Conservation (phyloP, 306 rosid genomes). For the Oxytropis ochrocephala region DNA sequence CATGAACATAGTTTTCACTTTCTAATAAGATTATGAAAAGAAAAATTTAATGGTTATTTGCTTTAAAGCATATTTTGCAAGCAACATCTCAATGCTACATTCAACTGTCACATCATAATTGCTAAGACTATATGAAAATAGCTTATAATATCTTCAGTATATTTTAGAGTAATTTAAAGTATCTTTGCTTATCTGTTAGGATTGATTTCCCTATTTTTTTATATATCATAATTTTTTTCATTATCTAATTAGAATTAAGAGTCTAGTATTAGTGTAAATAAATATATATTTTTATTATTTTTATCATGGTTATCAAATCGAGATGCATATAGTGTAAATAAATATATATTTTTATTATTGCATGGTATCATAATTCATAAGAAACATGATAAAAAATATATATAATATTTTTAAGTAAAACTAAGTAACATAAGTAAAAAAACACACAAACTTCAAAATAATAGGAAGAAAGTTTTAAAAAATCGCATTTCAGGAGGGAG, state of each 20-base stretch:
- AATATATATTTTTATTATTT: not conserved
- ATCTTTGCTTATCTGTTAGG: not conserved
- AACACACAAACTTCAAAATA: too few species aligned
- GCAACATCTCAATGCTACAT: not conserved
- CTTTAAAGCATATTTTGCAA: not conserved
- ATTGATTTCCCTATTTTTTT: not conserved
- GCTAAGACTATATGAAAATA: not conserved
- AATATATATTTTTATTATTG: too few species aligned
- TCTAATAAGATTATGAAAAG: not conserved
- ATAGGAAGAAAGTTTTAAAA: too few species aligned
- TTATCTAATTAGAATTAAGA: not conserved
- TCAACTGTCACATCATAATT: not conserved
- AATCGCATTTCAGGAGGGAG: too few species aligned
- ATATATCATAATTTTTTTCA: not conserved
- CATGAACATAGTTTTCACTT: not conserved
- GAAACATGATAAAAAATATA: too few species aligned
- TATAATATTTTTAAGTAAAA: too few species aligned
- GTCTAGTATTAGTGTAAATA: not conserved
- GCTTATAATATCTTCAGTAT: not conserved
- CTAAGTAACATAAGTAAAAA: too few species aligned
- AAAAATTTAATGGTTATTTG: not conserved
- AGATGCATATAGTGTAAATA: too few species aligned
- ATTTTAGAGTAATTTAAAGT: not conserved
- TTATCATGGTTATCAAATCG: too few species aligned
- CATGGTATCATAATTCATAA: too few species aligned